Evolutionary conservation across 2,329 filamentous ascomycete species (phyloP).

Genomic region (Chrysoporthe deuterocubensis): DNA sequence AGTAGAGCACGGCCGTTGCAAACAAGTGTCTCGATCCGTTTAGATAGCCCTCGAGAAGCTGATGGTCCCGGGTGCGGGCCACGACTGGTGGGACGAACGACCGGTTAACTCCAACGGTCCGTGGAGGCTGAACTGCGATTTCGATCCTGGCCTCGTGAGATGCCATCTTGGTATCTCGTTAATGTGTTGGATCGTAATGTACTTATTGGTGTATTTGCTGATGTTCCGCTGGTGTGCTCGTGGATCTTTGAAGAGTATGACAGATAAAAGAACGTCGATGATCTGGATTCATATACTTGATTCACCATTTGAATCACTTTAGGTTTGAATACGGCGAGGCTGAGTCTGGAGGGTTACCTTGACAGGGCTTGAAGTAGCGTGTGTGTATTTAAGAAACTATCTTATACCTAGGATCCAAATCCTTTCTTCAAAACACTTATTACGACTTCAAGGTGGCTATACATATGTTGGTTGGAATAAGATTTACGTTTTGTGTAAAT

Average conservation of each 20-base stretch:
- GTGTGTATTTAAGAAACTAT: background rate
- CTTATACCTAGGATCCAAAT: background rate
- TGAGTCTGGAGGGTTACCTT: background rate
- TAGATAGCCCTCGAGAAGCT: slow-evolving; percentile 1
- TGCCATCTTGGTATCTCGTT: background rate
- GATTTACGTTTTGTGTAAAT: background rate
- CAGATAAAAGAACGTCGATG: too few relatives aligned
- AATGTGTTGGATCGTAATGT: background rate
- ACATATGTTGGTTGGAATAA: background rate
- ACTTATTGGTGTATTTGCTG: background rate
- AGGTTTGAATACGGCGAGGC: background rate
- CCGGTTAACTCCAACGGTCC: background rate
- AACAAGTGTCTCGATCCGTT: background rate
- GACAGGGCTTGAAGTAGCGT: background rate
- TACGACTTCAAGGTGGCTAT: background rate
- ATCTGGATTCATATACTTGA: too few relatives aligned
- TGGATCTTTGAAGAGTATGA: too few relatives aligned
- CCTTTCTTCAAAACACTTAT: background rate
- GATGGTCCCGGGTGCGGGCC: slow-evolving; percentile 17
- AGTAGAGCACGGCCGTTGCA: slow-evolving; percentile 11
- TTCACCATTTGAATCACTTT: too few relatives aligned
- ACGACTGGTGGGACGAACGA: slow-evolving; percentile 22
- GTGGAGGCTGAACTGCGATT: slow-evolving; percentile 24
- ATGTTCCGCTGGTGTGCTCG: too few relatives aligned
- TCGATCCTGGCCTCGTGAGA: slow-evolving; percentile 6